Base-by-base conservation (phyloP, 2,329 filamentous ascomycete genomes). In the Meredithiella fracta region DNA sequence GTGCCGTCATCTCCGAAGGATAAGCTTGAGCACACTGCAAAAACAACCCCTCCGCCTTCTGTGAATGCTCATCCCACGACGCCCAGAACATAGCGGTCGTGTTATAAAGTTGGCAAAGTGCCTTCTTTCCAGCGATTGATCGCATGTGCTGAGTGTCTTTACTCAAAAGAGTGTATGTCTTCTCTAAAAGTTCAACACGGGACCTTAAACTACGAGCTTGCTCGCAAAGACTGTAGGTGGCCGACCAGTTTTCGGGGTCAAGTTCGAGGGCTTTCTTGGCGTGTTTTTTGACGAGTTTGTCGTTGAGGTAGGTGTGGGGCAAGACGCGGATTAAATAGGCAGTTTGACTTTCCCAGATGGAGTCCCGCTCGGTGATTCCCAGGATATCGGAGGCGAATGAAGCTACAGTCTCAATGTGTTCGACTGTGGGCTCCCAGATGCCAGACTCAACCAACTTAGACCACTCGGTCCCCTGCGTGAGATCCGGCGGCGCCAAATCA, bases 281-380 rank as follows among this genome's bases (percentile, higher is more conserved):
- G 20, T 34, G 26, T 7, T 38, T 17, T 23, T 31, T 49, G 20
- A 47, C 37, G n/a, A 47, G 26, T 47, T 47, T 15, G 31, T 49
- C 17, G 26, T 37, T 31, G 25, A 47, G 40, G 25, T 22, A 11
- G 9, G 26, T 25, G 8, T 37, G 26, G 17, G 40, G 40, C 14
- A 47, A 20, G 15, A 34, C 44, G 23, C 53, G 9, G 29, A 47
- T 34, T 11, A 54, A 9, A 37, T 54, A 47, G 40, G 53, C 53
- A 17, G 42, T 47, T 37, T 54, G 53, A 49, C 53, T 54, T 15
- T 47, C 40, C 50, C 50, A 52, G 20, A 31, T 52, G 17, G 29
- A 38, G 38, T 52, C 50, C 17, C 29, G 29, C 50, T 52, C 50
- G 11, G 31, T 8, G 17, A 38, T 14, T 8, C 50, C 50, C 3